phyloP scores from a whole-genome alignment of 805 yeast genomes.

The Spencermartinsiella europaea region DNA sequence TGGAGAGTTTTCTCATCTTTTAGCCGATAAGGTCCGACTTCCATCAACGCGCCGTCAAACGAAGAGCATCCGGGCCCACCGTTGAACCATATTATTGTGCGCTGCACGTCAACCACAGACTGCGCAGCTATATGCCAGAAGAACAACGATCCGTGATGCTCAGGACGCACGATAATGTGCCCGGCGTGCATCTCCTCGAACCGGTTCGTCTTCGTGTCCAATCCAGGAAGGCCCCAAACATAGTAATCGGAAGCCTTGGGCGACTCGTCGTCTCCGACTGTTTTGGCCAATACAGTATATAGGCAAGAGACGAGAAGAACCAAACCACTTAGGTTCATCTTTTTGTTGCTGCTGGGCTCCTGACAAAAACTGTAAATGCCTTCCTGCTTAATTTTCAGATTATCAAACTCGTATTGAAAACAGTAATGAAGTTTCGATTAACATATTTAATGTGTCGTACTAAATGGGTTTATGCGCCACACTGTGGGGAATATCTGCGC shows the following conservation, averaged over 20 bases:
- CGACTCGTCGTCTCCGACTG: conserved; percentile 2
- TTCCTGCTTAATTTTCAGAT: no score
- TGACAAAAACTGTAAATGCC: no score
- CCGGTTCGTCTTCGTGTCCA: conserved; percentile 18
- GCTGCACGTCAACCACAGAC: conserved; percentile 28
- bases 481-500: no score
- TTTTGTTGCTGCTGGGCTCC: not conserved
- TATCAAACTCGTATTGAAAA: no score
- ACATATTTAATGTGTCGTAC: no score
- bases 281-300: no score
- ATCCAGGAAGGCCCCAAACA: conserved; percentile 32
- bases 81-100: conserved; percentile 72
- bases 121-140: conserved; percentile 63
- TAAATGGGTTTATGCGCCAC: no score
- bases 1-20: conserved; percentile 39
- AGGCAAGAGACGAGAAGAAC: not conserved
- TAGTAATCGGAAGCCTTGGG: conserved; percentile 25
- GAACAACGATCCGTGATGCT: conserved; percentile 55
- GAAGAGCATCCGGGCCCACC: conserved; percentile 99
- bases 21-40: conserved; percentile 81
- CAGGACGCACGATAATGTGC: conserved; percentile 52
- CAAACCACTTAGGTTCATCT: not conserved
- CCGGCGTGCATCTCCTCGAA: conserved; percentile 46
- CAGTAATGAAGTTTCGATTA: no score
- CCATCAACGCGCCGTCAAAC: conserved; percentile 94